Evolutionary conservation across 2,329 filamentous ascomycete genomes (phyloP), one percentile per base, ranked within the genome.

Genomic region (Botryotinia convoluta): DNA sequence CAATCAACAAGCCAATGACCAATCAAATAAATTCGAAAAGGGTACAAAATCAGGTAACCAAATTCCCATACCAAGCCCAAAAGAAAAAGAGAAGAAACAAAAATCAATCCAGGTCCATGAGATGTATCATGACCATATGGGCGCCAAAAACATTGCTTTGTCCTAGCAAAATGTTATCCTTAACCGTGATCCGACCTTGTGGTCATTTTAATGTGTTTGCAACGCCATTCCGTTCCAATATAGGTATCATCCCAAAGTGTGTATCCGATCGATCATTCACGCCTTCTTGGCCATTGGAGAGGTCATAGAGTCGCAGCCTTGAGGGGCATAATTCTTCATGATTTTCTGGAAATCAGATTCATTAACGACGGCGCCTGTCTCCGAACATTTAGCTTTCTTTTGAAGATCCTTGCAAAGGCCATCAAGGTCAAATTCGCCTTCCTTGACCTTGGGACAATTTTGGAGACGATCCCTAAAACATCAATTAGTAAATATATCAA

Each of bases 301-400:
- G 26, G 35, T n/a, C 60, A 39, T 62, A 54, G 16, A 2, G 18
- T 67, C 64, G n/a, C 29, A 51, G 14, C 44, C 44, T 37, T 67
- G 45, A 14, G 32, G 16, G 3, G 26, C 37, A n/a, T 67, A 67
- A 39, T n/a, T 67, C 75, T 85, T 87, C 83, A 95, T 78, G 87
- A 94, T 92, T 59, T 87, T 89, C 80, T 97, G 92, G 78, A 98
- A 97, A 79, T 98, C 95, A 72, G 90, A 89, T 83, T 97, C 91
- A 75, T 94, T 92, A 37, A 99, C 93, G 29, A 97, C 93, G 20
- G 97, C 93, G 26, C 96, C 95, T 29, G 88, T 92, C 77, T 97
- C 93, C 0, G 94, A 97, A 82, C 96, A 99, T 81, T 95, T 96
- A 73, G 96, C 96, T 85, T 99, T 99, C 82, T 95, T 93, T 76